phyloP scores from a whole-genome alignment of 2,329 filamentous ascomycete species.

The Xylaria sp. region DNA sequence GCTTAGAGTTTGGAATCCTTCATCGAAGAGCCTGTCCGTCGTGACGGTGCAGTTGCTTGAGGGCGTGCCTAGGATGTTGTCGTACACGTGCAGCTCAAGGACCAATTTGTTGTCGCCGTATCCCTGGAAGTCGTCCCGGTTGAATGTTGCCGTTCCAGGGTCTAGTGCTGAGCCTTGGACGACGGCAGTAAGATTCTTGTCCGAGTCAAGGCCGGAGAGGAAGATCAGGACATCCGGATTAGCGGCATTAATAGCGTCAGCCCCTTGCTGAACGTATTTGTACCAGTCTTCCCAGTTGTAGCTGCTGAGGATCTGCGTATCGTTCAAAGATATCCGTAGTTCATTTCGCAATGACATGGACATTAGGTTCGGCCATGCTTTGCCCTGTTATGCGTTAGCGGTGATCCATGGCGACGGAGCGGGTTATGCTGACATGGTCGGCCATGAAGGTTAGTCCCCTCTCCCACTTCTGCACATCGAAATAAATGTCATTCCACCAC shows the following conservation, averaged over 20 bases:
- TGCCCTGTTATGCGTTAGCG: conserved; percentile 48
- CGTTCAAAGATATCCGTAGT: conserved; percentile 57
- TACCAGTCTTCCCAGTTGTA: conserved; percentile 70
- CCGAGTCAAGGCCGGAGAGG: conserved; percentile 67
- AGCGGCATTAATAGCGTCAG: conserved; percentile 61
- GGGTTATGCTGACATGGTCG: conserved; percentile 53
- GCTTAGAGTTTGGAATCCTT: conserved; percentile 64
- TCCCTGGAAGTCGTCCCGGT: conserved; percentile 57
- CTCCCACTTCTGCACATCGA: conserved; percentile 68
- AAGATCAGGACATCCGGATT: conserved; percentile 66
- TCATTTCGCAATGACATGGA: conserved; percentile 66
- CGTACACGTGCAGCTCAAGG: conserved; percentile 70
- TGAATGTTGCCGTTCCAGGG: conserved; percentile 59
- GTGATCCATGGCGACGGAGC: not conserved
- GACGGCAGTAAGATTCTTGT: conserved; percentile 63
- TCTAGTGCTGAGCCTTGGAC: conserved; percentile 60
- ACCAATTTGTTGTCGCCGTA: conserved; percentile 66
- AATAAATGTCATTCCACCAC: conserved; percentile 72
- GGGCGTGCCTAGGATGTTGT: conserved; percentile 53
- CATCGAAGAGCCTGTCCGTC: conserved; percentile 57
- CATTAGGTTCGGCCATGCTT: conserved; percentile 60
- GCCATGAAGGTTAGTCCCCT: conserved; percentile 71
- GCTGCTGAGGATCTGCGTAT: conserved; percentile 44
- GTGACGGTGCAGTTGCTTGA: conserved; percentile 60
- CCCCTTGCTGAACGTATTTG: conserved; percentile 59